Evolutionary conservation across 495 filamentous ascomycete species (phyloP), one percentile per base, ranked within the genome.

Genomic region (Aspergillus hancockii): DNA sequence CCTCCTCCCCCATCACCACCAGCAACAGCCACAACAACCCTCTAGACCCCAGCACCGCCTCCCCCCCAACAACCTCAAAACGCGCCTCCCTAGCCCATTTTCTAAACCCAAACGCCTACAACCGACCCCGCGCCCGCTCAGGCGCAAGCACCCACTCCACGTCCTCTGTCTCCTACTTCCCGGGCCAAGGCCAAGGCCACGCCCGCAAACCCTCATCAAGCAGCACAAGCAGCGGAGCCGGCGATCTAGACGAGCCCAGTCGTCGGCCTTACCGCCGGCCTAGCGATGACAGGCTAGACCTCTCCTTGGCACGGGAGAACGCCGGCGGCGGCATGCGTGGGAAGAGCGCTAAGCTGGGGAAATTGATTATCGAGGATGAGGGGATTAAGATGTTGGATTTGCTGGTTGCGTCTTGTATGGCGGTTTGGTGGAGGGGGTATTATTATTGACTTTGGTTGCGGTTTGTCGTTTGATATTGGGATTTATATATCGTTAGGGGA

Each of bases 371-470:
- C 23, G 87, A 93, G 62, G 87, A 93, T 61, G 93, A 96, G 63
- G 94, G 94, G 0, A 76, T 96, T 55, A 95, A 95, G 74, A 97
- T 98, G 94, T 67, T 97, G 63, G 94, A 98, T 80, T 68, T 98
- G 53, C 81, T 96, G 1, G 91, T 98, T 28, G 90, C 93, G 10
- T 89, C 92, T 41, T 97, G 94, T 68, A 82, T 98, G 73, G 89
- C 88, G 0, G 81, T 97, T 41, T 98, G 93, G 89, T 97, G 93
- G 94, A 87, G 85, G 62, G 85, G 88, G 1, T 97, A 91, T 85
- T 91, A 92, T 59, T 71, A 75, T 58, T 78, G 66, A 73, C n/a
- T n/a, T n/a, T n/a, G n/a, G n/a, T 14, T 43, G 8, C 21, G 40
- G 30, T 16, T 23, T 46, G 32, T 56, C 40, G 45, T 21, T 32